A percentile compares a stretch with the other conserved stretches of the same genome.
Evolutionary conservation across 192 early-diverging fungal genomes (phyloP).

Genomic region (Coemansia sp.): DNA sequence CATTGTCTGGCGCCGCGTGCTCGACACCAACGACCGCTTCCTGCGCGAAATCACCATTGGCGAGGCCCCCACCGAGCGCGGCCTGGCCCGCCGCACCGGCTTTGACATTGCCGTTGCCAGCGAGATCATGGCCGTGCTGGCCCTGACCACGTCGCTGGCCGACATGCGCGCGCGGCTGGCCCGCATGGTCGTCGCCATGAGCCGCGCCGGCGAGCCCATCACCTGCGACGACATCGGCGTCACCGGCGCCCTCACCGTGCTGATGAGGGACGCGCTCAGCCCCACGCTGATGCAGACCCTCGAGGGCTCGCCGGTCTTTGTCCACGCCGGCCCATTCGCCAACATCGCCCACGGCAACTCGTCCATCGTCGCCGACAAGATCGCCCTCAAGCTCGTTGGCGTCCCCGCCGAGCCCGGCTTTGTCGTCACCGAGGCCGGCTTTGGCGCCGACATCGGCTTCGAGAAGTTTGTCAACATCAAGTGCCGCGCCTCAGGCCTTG

Average conservation of each 20-base stretch:
- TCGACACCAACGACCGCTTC: slow-evolving; percentile 97
- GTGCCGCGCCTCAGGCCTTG: slow-evolving; percentile 84
- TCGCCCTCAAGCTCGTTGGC: slow-evolving; percentile 92
- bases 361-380: slow-evolving; percentile 92
- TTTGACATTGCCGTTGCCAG: slow-evolving; percentile 99
- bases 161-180: slow-evolving; percentile 95
- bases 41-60: slow-evolving; percentile 91
- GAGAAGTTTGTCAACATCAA: slow-evolving; percentile 99
- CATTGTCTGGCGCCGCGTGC: slow-evolving; percentile 95
- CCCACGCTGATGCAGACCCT: slow-evolving; percentile 99
- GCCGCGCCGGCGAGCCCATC: slow-evolving; percentile 76
- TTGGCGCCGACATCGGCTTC: slow-evolving; percentile 99
- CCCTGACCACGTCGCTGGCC: slow-evolving; percentile 82
- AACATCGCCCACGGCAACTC: slow-evolving; percentile 99
- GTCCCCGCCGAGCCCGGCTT: slow-evolving; percentile 73
- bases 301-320: slow-evolving; percentile 98
- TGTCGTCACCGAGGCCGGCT: slow-evolving; percentile 98
- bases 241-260: slow-evolving; percentile 92
- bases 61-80: slow-evolving; percentile 84
- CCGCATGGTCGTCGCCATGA: slow-evolving; percentile 92
- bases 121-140: slow-evolving; percentile 98
- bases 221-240: slow-evolving; percentile 96
- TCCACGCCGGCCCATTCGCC: slow-evolving; percentile 98
- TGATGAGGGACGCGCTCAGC: slow-evolving; percentile 99
- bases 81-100: slow-evolving; percentile 83